Evolutionary conservation across 345 rosid species (phyloP), one percentile per base, ranked within the genome.

Genomic region (Angophora floribunda): DNA sequence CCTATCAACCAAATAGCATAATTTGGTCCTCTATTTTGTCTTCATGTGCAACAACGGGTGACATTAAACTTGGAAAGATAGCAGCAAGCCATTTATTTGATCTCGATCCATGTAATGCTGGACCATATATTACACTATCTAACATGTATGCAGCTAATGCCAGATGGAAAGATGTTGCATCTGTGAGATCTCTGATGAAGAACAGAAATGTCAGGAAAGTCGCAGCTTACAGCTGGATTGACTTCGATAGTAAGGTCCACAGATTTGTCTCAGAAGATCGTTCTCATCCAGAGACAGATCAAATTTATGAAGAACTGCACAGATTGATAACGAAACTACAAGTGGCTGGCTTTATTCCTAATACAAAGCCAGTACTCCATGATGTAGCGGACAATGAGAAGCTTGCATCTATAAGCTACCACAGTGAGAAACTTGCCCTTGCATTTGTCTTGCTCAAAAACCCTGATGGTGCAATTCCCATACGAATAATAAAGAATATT

Each of bases 151-250:
- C 97, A 21, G 90, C 93, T 78, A 82, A 89, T 90, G 94, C 94
- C 65, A 93, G 92, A 88, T 95, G 96, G 97, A 90, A 93, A 47
- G 96, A 93, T 86, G 93, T 94, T 70, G 95, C 96, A 28, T 91
- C 90, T 13, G 88, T 93, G 57, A 94, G 95, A 90, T 91, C 93
- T 87, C 88, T 92, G 86, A 95, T 95, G 97, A 93, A 88, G 88
- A 88, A 89, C 52, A 93, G 88, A 50, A 93, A 94, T 85, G 95
- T 93, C 45, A 95, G 91, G 84, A 95, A 94, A 78, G 91, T 91
- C 52, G 94, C 95, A 47, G 96, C 97, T 55, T 95, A 91, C 90
- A 94, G 97, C 91, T 94, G 94, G 96, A 89, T 94, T 32, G 93
- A 95, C 86, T 87, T 94, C 4, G 92, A 94, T 57, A 90, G 88